Conservation (phyloP, 345 rosid species). For the Mangifera indica region DNA sequence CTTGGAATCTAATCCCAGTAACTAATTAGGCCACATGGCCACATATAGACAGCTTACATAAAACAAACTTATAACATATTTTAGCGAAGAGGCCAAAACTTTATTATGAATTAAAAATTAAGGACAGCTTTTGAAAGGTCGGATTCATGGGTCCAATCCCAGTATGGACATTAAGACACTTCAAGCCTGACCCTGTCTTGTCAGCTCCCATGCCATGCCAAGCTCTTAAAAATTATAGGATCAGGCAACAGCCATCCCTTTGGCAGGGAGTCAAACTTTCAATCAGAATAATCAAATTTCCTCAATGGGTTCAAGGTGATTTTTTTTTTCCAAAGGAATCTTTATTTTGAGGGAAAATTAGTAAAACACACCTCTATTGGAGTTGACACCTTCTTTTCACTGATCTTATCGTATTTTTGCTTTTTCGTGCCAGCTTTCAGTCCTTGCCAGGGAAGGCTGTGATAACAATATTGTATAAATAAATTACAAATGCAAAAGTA, state of each 20-base stretch:
- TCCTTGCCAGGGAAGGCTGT: conserved; percentile 92
- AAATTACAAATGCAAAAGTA: conserved; percentile 20
- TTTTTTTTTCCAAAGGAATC: conserved; percentile 2
- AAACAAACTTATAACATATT: background rate
- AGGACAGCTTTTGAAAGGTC: background rate
- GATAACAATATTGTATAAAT: conserved; percentile 22
- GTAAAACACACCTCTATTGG: conserved; percentile 58
- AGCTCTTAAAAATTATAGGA: background rate
- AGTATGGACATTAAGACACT: background rate
- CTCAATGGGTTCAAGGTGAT: conserved; percentile 1
- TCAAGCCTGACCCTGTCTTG: background rate
- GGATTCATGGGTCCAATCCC: background rate
- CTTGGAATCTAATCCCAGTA: background rate
- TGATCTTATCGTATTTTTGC: conserved; percentile 83
- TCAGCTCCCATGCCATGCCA: background rate
- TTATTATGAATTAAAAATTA: background rate
- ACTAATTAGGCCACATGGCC: conserved; percentile 6
- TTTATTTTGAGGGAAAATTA: conserved; percentile 1
- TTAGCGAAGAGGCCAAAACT: background rate
- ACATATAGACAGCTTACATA: background rate
- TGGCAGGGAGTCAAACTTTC: background rate
- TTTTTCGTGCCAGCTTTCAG: conserved; percentile 85
- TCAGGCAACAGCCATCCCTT: conserved; percentile 13
- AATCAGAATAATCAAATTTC: conserved; percentile 7
- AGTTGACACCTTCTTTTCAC: conserved; percentile 86